Evolutionary conservation across 768 basidiomycete genomes (phyloP), one percentile per base, ranked within the genome.

Genomic region (Boletus reticuloceps): DNA sequence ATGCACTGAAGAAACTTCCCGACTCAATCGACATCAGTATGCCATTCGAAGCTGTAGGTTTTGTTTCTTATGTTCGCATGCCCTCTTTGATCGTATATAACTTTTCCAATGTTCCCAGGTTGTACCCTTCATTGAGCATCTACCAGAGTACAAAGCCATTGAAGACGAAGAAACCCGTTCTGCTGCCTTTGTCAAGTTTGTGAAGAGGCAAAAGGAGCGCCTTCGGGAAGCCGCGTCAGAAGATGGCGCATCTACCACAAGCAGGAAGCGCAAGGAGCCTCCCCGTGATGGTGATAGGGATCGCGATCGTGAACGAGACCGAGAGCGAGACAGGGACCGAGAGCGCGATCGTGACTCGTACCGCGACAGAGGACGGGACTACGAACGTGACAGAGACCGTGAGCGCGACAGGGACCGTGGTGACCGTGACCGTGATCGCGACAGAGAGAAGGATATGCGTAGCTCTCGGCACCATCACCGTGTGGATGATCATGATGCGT

Each of bases 181-280:
- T 31, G 78, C 81, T 6, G 94, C 95, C 1, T 98, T 93, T 69
- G 73, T 81, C 17, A 98, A 95, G 73, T 96, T 86, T 68, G 78
- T 95, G 49, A 91, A 89, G 70, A 76, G 96, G 54, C 94, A 97
- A 67, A 97, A 94, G 86, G 93, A 94, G 70, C 87, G 91, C 46
- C 73, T 92, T 53, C 82, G 89, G 22, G 85, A 87, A 63, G 76
- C 68, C 12, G 89, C 84, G 32, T 92, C 91, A 4, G 92, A 94
- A 58, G 91, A 94, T 59, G 91, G 89, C 4, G 82, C 74, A 5
- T 92, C 90, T 0, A 85, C 86, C 2, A 89, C 88, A 1, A 89
- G 90, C 60, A 79, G 90, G 51, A 86, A 82, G 60, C 83, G 91
- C 55, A 92, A 91, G 69, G 91, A 93, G 57, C 90, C 88, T 22